Evolutionary conservation across 1,284 basidiomycete genomes (phyloP), one percentile per base, ranked within the genome.

Genomic region (Coriolopsis trogii): DNA sequence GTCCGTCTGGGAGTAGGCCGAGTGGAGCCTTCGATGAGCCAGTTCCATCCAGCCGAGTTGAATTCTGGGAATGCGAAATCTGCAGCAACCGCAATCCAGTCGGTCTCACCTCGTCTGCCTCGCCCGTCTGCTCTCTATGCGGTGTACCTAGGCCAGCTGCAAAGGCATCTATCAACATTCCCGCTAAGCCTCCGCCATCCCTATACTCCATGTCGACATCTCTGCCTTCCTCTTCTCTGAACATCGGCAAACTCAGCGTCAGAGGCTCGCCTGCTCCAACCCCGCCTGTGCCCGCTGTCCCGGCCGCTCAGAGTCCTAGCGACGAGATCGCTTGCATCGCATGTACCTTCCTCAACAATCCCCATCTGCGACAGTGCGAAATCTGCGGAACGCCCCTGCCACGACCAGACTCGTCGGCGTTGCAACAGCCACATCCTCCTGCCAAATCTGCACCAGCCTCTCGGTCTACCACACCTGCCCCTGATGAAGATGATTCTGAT

Each of bases 331-430:
- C 89, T 10, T 99, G 96, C 70, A 79, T 87, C 1, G 85, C 86
- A 1, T 99, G 96, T 65, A 98, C 96, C 1, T 99, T 96, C 65
- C 75, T 95, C 25, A 99, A 99, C 68, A 87, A 92, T 59, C 84
- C 86, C 0, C 87, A 83, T 1, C 75, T 95, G 60, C 67, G 70
- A 1, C 70, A 73, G 9, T 99, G 96, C 72, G 96, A 98, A 71
- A 91, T 99, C 15, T 99, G 96, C 66, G 81, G 80, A 4, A 89
- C 91, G 6, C 72, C 81, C 1, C 74, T 97, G 7, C 72, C 70
- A 6, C 63, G 63, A n/a, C n/a, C 31, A 53, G 52, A 18, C 67
- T n/a, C 71, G 41, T 63, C 63, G 28, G 58, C 61, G 23, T 60
- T 58, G 38, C 37, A 53, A 26, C 42, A 53, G 30, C 48, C 64